phyloP scores from a whole-genome alignment of 176 grass and related monocot genomes.

The Musa acuminata region DNA sequence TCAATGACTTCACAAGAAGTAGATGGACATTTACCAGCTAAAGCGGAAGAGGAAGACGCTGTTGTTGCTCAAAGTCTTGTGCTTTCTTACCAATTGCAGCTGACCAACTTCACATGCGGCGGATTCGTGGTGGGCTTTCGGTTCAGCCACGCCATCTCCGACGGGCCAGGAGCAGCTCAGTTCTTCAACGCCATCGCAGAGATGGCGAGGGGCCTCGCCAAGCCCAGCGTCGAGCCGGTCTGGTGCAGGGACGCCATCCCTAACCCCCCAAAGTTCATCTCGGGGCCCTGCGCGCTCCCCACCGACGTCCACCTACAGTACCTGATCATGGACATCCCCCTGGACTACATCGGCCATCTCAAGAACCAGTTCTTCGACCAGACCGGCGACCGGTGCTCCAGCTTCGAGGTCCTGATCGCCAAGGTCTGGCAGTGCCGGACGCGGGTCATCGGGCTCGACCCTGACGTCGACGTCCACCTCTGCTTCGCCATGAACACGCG shows the following conservation, averaged over 20 bases:
- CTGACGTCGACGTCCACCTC: slow-evolving; percentile 2
- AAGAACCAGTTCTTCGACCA: slow-evolving; percentile 1
- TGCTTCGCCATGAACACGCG: slow-evolving; percentile 27
- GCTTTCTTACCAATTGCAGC: slow-evolving; percentile 7
- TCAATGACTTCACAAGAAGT: neutral
- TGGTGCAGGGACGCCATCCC: slow-evolving; percentile 16
- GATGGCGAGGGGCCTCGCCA: slow-evolving; percentile 1
- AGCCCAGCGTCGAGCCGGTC: slow-evolving; percentile 1
- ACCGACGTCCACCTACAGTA: neutral
- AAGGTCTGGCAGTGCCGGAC: slow-evolving; percentile 30
- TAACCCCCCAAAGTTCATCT: slow-evolving; percentile 14
- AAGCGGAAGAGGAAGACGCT: too few relatives aligned
- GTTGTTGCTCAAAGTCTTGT: neutral
- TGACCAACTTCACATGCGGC: slow-evolving; percentile 31
- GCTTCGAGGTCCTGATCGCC: slow-evolving; percentile 22
- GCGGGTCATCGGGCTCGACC: slow-evolving; percentile 2
- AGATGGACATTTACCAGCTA: too few relatives aligned
- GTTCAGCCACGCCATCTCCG: slow-evolving; percentile 19
- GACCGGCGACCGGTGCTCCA: neutral
- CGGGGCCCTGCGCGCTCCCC: neutral
- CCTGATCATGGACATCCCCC: neutral
- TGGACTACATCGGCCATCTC: slow-evolving; percentile 13
- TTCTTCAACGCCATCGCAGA: slow-evolving; percentile 24
- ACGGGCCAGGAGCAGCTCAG: slow-evolving; percentile 23
- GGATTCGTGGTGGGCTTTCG: slow-evolving; percentile 18